A percentile compares a stretch with the other conserved stretches of the same genome.
Conservation (phyloP, 78 protist genomes). For the Parvularia atlantis region DNA sequence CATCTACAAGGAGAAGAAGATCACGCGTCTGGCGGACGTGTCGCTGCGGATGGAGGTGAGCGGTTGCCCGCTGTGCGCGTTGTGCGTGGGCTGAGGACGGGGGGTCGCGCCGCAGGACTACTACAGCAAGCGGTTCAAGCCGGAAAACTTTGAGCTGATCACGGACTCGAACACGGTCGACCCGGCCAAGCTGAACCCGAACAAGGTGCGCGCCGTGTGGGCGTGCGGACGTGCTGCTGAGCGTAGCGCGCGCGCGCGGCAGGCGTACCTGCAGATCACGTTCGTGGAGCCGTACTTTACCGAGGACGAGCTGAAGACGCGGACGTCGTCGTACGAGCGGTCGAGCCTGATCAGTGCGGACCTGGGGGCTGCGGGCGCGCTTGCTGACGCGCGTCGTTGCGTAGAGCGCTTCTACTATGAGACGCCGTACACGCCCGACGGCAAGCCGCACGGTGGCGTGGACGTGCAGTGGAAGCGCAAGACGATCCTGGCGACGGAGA, state of each 20-base stretch:
- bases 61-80: no score
- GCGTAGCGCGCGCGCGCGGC: not conserved
- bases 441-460: not conserved
- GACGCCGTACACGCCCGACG: constrained; percentile 14
- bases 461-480: constrained; percentile 12
- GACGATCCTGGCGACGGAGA: constrained; percentile 7
- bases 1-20: constrained; percentile 1
- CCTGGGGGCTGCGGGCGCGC: not conserved
- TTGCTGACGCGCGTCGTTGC: not conserved
- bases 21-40: no score
- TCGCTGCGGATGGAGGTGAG: no score
- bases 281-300: constrained; percentile 23
- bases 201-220: not conserved
- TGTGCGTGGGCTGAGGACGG: no score
- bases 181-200: constrained; percentile 1
- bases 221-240: no score
- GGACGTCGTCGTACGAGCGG: constrained; percentile 3
- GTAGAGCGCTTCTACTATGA: not conserved
- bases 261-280: constrained; percentile 22
- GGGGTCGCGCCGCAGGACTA: constrained; percentile 1
- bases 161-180: constrained; percentile 2
- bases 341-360: not conserved
- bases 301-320: not conserved
- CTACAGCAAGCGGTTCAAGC: not conserved
- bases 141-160: constrained; percentile 1